Conservation (phyloP, 1,284 basidiomycete species). For the Coniophora puteana region DNA sequence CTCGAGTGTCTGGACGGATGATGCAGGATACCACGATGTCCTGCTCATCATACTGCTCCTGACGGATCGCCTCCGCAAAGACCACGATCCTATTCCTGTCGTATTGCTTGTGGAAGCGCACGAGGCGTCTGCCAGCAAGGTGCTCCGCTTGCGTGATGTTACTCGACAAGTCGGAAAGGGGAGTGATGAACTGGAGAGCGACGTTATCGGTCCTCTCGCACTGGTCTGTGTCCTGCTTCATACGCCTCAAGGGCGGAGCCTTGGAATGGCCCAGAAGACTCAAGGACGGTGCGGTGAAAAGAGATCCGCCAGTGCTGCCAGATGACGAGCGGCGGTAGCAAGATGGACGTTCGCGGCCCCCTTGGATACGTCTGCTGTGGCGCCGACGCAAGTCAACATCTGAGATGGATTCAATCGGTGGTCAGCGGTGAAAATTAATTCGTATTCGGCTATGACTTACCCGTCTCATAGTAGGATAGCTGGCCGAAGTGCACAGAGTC, state of each 20-base stretch:
- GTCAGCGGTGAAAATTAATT: too few relatives aligned
- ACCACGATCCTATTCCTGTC: slow-evolving; percentile 60
- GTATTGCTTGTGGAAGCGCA: slow-evolving; percentile 63
- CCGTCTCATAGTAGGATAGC: slow-evolving; percentile 58
- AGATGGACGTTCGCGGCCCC: too few relatives aligned
- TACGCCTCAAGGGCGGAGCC: slow-evolving; percentile 20
- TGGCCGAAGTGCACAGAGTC: slow-evolving; percentile 67
- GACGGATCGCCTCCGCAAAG: slow-evolving; percentile 57
- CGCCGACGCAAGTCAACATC: too few relatives aligned
- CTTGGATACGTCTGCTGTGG: too few relatives aligned
- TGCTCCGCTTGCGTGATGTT: slow-evolving; percentile 59
- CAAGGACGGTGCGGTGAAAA: too few relatives aligned
- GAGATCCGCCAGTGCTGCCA: too few relatives aligned
- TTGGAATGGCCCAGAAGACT: slow-evolving; percentile 8
- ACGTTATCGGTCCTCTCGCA: slow-evolving; percentile 43
- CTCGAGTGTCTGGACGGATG: slow-evolving; percentile 73
- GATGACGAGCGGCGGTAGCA: too few relatives aligned
- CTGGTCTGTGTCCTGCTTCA: slow-evolving; percentile 16
- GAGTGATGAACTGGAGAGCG: slow-evolving; percentile 52
- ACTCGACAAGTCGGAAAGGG: slow-evolving; percentile 47
- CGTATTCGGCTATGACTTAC: too few relatives aligned
- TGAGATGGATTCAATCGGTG: too few relatives aligned
- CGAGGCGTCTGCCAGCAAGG: slow-evolving; percentile 61
- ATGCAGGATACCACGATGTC: slow-evolving; percentile 86
- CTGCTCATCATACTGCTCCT: slow-evolving; percentile 51